A percentile compares a stretch with the other conserved stretches of the same genome.
phyloP scores from a whole-genome alignment of 768 basidiomycete species.

The Pleurotus eryngii region DNA sequence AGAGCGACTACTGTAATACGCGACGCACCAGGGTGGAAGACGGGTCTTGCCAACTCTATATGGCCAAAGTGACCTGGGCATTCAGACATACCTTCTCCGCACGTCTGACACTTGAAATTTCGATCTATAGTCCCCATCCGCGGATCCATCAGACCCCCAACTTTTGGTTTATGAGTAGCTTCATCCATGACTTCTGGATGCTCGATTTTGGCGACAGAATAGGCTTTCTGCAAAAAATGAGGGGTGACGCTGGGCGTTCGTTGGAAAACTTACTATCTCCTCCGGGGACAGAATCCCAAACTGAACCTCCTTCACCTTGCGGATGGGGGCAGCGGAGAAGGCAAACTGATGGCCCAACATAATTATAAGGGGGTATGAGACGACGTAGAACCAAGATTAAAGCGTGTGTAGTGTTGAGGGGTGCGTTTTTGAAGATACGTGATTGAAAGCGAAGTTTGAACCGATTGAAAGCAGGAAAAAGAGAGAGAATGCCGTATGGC shows the following conservation, averaged over 20 bases:
- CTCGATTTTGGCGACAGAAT: conserved; percentile 97
- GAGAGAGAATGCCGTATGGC: not conserved
- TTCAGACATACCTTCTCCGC: conserved; percentile 99
- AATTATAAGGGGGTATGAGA: conserved; percentile 9
- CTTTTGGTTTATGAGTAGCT: conserved; percentile 82
- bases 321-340: conserved; percentile 89
- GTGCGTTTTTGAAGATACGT: not conserved
- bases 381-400: not conserved
- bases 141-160: conserved; percentile 95
- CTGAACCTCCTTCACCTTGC: conserved; percentile 96
- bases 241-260: conserved; percentile 4
- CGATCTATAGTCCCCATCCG: conserved; percentile 97
- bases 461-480: not conserved
- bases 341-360: conserved; percentile 92
- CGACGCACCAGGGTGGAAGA: conserved; percentile 88
- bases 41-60: conserved; percentile 94
- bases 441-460: not conserved
- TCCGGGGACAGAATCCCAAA: conserved; percentile 98
- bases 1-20: not conserved
- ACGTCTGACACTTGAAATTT: conserved; percentile 99
- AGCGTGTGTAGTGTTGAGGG: not conserved
- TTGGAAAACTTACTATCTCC: conserved; percentile 77
- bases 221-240: conserved; percentile 76
- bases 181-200: conserved; percentile 99
- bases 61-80: conserved; percentile 99